Base-by-base conservation (phyloP, 192 early-diverging fungal genomes). In the Backusella tarrabulga region DNA sequence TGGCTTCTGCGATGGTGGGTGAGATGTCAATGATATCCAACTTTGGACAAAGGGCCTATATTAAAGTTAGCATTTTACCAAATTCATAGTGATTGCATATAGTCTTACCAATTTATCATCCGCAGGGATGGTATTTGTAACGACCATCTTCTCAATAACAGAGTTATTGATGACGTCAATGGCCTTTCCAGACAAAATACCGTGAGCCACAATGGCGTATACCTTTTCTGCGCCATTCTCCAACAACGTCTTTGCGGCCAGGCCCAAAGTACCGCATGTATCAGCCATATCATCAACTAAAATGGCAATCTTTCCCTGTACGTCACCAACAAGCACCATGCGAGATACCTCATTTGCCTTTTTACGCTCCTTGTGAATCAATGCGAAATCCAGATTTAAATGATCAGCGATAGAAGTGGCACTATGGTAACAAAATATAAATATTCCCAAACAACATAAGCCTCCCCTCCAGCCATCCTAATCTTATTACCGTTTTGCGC, bases 281-380 rank as follows among this genome's bases (percentile, higher is more conserved):
- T 99, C 97, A 29, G 95, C 95, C 88, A 99, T 96, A 85, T 99
- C 97, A 79, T 99, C 97, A 35, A 99, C 93, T 74, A 99, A 79
- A 79, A 99, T 97, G 52, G 94, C 95, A 73, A 92, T 90, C 84
- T 94, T 95, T 71, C 88, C 92, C 73, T 85, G 89, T 41, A 99
- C 97, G 80, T 99, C 94, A 74, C 97, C 97, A 34, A 99, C 96
- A 63, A 99, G 88, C 40, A 97, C 92, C 95, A 99, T 97, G 54
- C 91, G 89, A 66, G 93, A 91, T 63, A 96, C 93, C 85, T 93
- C 88, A 85, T 95, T 93, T n/a, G 94, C 94, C 88, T 93, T 92
- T 79, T 93, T 93, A 74, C 95, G 89, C 86, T 99, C 97, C 87
- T 97, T 97, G 90, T 99, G 97, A 76, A 99, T 96, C 86, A 99